A percentile compares a stretch with the other conserved stretches of the same genome.
These are phyloP conservation scores for Arthrobotrys musiformis DNA, from an alignment of 2,329 filamentous ascomycete species.

Conservation along the genomic window DNA sequence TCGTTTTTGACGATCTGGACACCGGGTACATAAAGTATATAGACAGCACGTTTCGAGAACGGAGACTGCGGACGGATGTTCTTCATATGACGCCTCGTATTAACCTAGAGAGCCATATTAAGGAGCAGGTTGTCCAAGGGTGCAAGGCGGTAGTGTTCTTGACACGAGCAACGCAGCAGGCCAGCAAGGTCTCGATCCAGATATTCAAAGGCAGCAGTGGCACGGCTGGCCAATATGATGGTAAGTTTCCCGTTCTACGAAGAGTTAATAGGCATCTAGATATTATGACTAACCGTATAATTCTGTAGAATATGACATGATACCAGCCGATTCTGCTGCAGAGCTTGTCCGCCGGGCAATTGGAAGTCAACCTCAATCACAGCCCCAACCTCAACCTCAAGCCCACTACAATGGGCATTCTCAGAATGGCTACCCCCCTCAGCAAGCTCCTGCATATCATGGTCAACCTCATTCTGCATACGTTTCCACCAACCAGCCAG, in stretches of 20 bases:
- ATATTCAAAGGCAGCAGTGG: constrained; percentile 84
- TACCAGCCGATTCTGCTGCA: constrained; percentile 80
- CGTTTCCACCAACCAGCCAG: constrained; percentile 58
- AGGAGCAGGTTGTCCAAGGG: constrained; percentile 86
- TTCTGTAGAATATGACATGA: constrained; percentile 77
- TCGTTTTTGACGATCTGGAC: constrained; percentile 54
- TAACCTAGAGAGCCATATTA: constrained; percentile 80
- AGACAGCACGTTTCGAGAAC: constrained; percentile 77
- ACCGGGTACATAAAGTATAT: constrained; percentile 74
- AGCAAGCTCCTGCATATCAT: constrained; percentile 56
- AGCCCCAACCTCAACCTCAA: constrained; percentile 61
- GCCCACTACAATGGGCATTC: constrained; percentile 60
- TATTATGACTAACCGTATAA: constrained; percentile 24
- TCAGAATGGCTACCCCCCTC: constrained; percentile 61
- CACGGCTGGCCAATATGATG: constrained; percentile 76
- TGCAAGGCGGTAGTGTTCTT: constrained; percentile 86
- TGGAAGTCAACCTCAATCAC: constrained; percentile 63
- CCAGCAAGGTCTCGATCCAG: constrained; percentile 80
- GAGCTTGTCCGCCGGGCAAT: constrained; percentile 78
- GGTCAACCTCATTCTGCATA: constrained; percentile 57
- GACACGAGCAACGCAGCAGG: constrained; percentile 74
- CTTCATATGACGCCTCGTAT: constrained; percentile 82
- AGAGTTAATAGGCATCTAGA: constrained; percentile 54
- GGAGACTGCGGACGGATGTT: constrained; percentile 78
- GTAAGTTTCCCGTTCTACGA: constrained; percentile 62